phyloP scores from a whole-genome alignment of 2,329 filamentous ascomycete genomes.

The Atkinsonella hypoxylon region DNA sequence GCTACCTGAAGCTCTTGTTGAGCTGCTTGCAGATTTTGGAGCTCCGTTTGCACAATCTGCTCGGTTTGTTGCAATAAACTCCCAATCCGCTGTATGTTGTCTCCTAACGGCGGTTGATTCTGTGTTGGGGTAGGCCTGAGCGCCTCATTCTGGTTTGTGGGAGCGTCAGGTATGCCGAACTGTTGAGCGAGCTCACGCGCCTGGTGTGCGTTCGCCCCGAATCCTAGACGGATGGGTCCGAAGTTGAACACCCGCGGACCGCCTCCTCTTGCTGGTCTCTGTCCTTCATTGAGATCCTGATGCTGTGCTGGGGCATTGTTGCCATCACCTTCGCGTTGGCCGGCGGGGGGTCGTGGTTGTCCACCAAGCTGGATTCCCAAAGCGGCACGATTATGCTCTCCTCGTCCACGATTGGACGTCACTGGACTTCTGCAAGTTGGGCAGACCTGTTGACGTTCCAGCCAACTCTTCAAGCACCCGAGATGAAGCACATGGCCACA shows the following conservation, averaged over 20 bases:
- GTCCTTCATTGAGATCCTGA: conserved; percentile 8
- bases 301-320: conserved; percentile 8
- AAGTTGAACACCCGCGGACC: conserved; percentile 56
- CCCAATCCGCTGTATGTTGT: conserved; percentile 35
- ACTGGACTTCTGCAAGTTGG: conserved; percentile 87
- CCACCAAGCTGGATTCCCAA: conserved; percentile 20
- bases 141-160: conserved; percentile 12
- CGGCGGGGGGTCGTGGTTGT: conserved; percentile 8
- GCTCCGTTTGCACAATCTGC: conserved; percentile 55
- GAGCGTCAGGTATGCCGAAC: conserved; percentile 34
- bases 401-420: conserved; percentile 18
- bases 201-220: conserved; percentile 59
- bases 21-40: conserved; percentile 47
- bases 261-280: conserved; percentile 12
- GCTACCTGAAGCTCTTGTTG: conserved; percentile 58
- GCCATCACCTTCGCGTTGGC: conserved; percentile 3
- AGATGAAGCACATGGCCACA: conserved; percentile 94
- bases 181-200: conserved; percentile 56
- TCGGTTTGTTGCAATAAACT: conserved; percentile 54
- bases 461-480: conserved; percentile 89
- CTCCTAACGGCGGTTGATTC: conserved; percentile 11
- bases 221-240: conserved; percentile 63
- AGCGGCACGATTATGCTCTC: conserved; percentile 16
- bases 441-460: conserved; percentile 94
- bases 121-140: conserved; percentile 11